Conservation (phyloP, 2,329 filamentous ascomycete genomes). For the Ploettnerulaceae sp. region DNA sequence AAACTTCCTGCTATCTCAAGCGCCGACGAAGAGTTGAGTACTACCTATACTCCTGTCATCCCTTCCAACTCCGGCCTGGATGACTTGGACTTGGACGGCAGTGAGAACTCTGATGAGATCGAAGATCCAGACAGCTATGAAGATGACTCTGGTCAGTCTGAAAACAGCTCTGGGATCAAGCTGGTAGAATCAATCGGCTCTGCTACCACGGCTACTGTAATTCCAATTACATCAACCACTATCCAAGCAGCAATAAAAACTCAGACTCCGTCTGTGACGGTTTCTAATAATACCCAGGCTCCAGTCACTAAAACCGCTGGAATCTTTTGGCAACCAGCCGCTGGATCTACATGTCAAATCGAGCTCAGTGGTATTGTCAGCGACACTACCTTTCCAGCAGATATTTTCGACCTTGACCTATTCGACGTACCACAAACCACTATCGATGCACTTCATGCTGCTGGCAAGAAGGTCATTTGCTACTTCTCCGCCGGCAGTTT, state of each 20-base stretch:
- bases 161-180: not conserved
- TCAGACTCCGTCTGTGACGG: no score
- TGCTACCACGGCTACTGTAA: not conserved
- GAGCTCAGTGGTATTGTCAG: slow-evolving; percentile 9
- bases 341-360: slow-evolving; percentile 20
- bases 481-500: slow-evolving; percentile 71
- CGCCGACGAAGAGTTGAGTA: no score
- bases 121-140: not conserved
- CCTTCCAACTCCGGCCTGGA: not conserved
- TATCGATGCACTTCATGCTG: slow-evolving; percentile 44
- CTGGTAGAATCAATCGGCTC: not conserved
- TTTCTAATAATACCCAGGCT: no score
- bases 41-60: no score
- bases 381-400: slow-evolving; percentile 6
- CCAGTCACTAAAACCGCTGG: slow-evolving; percentile 4
- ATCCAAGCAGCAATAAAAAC: no score
- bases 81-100: not conserved
- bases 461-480: slow-evolving; percentile 61
- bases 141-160: not conserved
- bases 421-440: slow-evolving; percentile 43
- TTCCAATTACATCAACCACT: not conserved
- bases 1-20: not conserved
- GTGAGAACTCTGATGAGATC: not conserved
- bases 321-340: slow-evolving; percentile 14
- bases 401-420: slow-evolving; percentile 37